A percentile compares a stretch with the other conserved stretches of the same genome.
phyloP scores from a whole-genome alignment of 306 rosid species.

The Quercus parvula region DNA sequence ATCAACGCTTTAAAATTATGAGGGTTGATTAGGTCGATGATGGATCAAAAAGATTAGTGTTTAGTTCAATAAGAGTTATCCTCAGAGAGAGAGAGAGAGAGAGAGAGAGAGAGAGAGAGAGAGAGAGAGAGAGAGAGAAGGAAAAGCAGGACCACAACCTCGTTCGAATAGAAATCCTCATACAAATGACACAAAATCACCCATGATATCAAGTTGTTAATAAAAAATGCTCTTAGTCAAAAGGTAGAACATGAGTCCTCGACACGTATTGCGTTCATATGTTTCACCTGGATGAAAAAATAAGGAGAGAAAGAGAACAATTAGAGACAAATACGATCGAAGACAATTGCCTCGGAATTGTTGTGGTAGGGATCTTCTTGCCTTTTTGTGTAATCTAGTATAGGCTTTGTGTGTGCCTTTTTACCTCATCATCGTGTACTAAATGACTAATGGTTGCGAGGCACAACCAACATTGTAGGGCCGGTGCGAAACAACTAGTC shows the following conservation, averaged over 20 bases:
- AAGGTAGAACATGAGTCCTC: slow-evolving; percentile 53
- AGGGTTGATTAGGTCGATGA: slow-evolving; percentile 29
- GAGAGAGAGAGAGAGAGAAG: not conserved
- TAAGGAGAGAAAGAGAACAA: slow-evolving; percentile 56
- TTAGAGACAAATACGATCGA: slow-evolving; percentile 47
- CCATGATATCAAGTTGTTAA: not conserved
- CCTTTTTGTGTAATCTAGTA: slow-evolving; percentile 31
- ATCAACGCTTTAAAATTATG: slow-evolving; percentile 16
- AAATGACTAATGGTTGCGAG: slow-evolving; percentile 31
- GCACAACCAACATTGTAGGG: slow-evolving; percentile 68
- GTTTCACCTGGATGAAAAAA: slow-evolving; percentile 37
- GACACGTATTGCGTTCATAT: slow-evolving; percentile 49
- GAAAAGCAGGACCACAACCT: slow-evolving; percentile 50
- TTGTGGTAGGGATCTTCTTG: slow-evolving; percentile 62
- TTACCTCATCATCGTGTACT: slow-evolving; percentile 20
- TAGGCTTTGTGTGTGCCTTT: slow-evolving; percentile 41
- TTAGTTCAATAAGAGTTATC: slow-evolving; percentile 12
- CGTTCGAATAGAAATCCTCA: slow-evolving; percentile 29
- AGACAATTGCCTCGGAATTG: slow-evolving; percentile 48
- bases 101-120: not conserved
- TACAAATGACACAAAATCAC: slow-evolving; percentile 12
- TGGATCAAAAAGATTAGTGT: slow-evolving; percentile 25
- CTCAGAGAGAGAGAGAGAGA: not conserved
- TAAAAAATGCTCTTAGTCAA: slow-evolving; percentile 29
- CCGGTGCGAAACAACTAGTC: slow-evolving; percentile 48